A percentile compares a stretch with the other conserved stretches of the same genome.
These are phyloP conservation scores for Xerocomellus amylosporus DNA, from an alignment of 768 basidiomycete species.

Conservation along the genomic window DNA sequence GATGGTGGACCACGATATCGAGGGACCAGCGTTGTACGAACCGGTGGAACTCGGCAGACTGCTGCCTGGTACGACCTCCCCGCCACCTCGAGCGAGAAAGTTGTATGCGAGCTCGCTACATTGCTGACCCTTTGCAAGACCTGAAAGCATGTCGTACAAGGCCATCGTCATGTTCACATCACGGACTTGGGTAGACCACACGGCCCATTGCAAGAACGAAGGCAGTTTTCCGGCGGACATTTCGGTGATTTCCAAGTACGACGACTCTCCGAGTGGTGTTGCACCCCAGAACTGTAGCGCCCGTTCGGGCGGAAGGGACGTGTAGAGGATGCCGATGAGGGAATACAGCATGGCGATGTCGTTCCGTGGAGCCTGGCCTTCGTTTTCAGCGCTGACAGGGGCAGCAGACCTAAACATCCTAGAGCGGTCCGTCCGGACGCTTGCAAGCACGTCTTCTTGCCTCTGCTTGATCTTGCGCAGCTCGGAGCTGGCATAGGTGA, in stretches of 20 bases:
- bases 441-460: constrained; percentile 82
- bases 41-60: constrained; percentile 39
- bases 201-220: constrained; percentile 85
- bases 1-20: constrained; percentile 76
- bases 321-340: constrained; percentile 79
- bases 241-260: constrained; percentile 61
- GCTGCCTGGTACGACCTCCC: constrained; percentile 64
- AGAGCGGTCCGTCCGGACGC: constrained; percentile 60
- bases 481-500: constrained; percentile 77
- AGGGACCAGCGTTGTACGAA: constrained; percentile 45
- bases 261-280: constrained; percentile 43
- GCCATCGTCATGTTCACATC: constrained; percentile 74
- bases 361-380: constrained; percentile 61
- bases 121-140: constrained; percentile 78
- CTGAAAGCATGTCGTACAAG: constrained; percentile 85
- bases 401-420: constrained; percentile 46
- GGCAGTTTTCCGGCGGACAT: constrained; percentile 61
- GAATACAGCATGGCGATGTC: constrained; percentile 84
- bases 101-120: constrained; percentile 88
- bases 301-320: constrained; percentile 66
- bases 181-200: constrained; percentile 77
- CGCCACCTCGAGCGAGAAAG: constrained; percentile 77
- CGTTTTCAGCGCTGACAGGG: constrained; percentile 41
- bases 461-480: constrained; percentile 83
- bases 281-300: constrained; percentile 88